Evolutionary conservation across 495 filamentous ascomycete species (phyloP).

Genomic region (Neurospora hispaniola): DNA sequence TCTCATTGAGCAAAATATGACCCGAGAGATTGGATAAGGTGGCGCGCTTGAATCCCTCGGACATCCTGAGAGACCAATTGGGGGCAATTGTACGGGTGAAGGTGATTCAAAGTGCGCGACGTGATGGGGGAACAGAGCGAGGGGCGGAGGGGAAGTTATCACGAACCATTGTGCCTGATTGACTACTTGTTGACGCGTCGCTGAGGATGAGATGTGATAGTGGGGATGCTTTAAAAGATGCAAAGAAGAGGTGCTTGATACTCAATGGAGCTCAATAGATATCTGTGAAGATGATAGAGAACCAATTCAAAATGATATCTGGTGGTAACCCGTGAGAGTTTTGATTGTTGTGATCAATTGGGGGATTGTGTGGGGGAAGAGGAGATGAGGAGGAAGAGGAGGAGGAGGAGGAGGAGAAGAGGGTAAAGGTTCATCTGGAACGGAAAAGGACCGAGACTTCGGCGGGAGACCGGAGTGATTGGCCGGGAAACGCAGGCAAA

Average conservation of each 20-base stretch:
- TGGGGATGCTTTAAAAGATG: not conserved
- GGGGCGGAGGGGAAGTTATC: not conserved
- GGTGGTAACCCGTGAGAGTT: not conserved
- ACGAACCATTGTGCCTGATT: not conserved
- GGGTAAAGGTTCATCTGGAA: not conserved
- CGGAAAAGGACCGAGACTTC: not conserved
- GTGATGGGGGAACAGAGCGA: not conserved
- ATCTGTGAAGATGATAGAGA: not conserved
- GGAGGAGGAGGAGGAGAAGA: not conserved
- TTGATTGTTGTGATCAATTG: not conserved
- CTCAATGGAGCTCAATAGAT: not conserved
- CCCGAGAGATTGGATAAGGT: not conserved
- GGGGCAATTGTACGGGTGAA: not conserved
- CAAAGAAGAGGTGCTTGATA: not conserved
- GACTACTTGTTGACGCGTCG: not conserved
- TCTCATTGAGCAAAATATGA: not conserved
- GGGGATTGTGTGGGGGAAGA: not conserved
- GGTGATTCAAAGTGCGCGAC: not conserved
- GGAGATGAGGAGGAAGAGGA: not conserved
- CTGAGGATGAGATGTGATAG: not conserved
- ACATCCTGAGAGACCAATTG: not conserved
- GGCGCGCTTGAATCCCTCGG: not conserved
- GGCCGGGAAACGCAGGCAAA: not conserved
- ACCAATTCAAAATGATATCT: not conserved
- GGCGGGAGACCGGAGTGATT: not conserved